Evolutionary conservation across 371 early-diverging fungal genomes (phyloP), one percentile per base, ranked within the genome.

Genomic region (Mucor circinelloides): DNA sequence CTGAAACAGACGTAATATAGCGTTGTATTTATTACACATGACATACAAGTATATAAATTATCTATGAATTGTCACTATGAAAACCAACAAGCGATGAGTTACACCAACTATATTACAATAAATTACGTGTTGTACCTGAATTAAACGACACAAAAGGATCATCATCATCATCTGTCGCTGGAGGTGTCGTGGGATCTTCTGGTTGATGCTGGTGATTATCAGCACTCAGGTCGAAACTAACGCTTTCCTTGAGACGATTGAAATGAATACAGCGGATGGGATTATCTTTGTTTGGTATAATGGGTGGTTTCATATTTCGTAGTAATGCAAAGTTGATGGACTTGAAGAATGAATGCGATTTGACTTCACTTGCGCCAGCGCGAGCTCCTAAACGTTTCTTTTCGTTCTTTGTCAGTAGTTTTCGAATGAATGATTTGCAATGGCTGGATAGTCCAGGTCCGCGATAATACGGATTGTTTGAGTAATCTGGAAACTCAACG

Each of bases 281-380:
- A 59, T 85, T 74, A 17, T 69, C 61, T 21, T 65, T 69, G 63
- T 83, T 67, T 13, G 99, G 99, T 46, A 94, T 78, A 68, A 99
- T 95, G 5, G 99, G 99, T 25, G 99, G 95, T 50, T 88, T 89
- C 69, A 84, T 81, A 71, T 96, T 88, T 42, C 97, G 84, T 67
- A 98, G 72, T 28, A 97, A 78, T 0, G 97, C 96, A 93, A 97
- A 99, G 57, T 96, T 92, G 46, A 95, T 87, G 38, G 85, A 86
- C 71, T 91, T 92, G 84, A 99, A 99, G 73, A 95, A 98, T 13
- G 92, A 80, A 75, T 99, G 98, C 2, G 86, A 82, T 80, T 97
- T 98, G 58, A 99, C 91, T 74, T 99, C 98, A 32, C 94, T 90
- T 2, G 99, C 97, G 23, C 98, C 98, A 4, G 92, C 90, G 21